Base-by-base conservation (phyloP, 208 protist genomes). In the Leishmania guyanensis region DNA sequence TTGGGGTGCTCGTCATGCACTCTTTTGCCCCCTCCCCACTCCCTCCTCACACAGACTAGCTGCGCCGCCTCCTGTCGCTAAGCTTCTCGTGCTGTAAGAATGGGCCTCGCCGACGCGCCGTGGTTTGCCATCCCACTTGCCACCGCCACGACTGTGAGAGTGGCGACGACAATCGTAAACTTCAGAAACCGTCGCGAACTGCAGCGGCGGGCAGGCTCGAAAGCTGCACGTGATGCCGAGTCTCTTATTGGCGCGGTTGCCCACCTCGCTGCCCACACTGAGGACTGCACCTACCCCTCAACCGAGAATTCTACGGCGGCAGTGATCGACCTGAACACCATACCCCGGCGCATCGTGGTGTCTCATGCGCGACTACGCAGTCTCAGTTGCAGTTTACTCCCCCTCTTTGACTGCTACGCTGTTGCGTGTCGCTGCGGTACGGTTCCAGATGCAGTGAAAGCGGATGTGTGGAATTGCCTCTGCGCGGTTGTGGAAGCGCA, bases 361-460 rank as follows among this genome's bases (percentile, higher is more conserved):
- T 14, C 62, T 9, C 53, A 1, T 46, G 62, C 0, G 29, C 60
- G 56, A 20, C 51, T 56, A 29, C 54, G 56, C 20, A 46, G 54
- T 17, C 3, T 77, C 36, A 43, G 56, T 20, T 51, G 20, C 20
- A 51, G 39, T 29, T 64, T 89, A 77, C 43, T 70, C 17, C 2
- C 62, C 16, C 29, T 86, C 22, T 84, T 86, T 48, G 79, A 89
- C 39, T 77, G 76, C 75, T 89, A 86, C 56, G 80, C 74, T 8
- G 26, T 82, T 8, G 66, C 78, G 43, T 82, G 78, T 46, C 16
- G 33, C n/a, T 82, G 72, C 9, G 46, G 56, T 22, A n/a, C 26
- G 26, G 78, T 79, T 0, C 5, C 46, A 8, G 82, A 78, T 64
- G 75, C 78, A 3, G 17, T 82, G 36, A 73, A 53, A 39, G 81